A percentile compares a stretch with the other conserved stretches of the same genome.
phyloP scores from a whole-genome alignment of 2,329 filamentous ascomycete species.

The Diaporthe sp. region DNA sequence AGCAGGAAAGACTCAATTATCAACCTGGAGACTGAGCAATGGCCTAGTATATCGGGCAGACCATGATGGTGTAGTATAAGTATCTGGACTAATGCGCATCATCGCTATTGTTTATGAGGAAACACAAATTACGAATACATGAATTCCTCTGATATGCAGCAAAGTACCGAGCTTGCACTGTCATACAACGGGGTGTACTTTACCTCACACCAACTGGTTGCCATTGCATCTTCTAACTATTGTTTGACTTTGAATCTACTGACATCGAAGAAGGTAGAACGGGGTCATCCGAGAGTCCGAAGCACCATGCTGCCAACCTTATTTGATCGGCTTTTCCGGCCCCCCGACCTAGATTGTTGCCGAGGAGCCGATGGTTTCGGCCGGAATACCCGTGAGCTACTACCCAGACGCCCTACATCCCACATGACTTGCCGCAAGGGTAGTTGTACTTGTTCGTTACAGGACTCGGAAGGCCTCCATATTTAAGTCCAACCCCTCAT shows the following conservation, averaged over 20 bases:
- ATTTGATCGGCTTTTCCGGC: neutral
- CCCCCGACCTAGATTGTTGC: neutral
- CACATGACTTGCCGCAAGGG: neutral
- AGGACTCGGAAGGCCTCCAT: neutral
- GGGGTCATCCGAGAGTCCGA: neutral
- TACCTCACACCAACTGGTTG: neutral
- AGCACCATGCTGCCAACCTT: neutral
- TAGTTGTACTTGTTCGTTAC: neutral
- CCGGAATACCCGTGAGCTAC: neutral
- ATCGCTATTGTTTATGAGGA: neutral
- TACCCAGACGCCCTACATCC: neutral
- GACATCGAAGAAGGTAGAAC: neutral
- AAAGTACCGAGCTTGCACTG: too few species aligned
- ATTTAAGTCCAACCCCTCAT: neutral
- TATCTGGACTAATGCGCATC: neutral
- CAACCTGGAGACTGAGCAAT: neutral
- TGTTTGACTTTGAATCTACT: neutral
- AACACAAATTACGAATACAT: neutral
- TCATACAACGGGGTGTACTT: neutral
- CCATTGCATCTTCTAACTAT: neutral
- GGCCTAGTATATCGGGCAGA: too few species aligned
- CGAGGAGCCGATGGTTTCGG: conserved; percentile 1
- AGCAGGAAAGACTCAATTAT: conserved; percentile 16
- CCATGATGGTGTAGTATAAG: neutral
- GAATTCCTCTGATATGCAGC: neutral